Evolutionary conservation across 208 protist species (phyloP).

Genomic region (Acanthamoeba royreba): DNA sequence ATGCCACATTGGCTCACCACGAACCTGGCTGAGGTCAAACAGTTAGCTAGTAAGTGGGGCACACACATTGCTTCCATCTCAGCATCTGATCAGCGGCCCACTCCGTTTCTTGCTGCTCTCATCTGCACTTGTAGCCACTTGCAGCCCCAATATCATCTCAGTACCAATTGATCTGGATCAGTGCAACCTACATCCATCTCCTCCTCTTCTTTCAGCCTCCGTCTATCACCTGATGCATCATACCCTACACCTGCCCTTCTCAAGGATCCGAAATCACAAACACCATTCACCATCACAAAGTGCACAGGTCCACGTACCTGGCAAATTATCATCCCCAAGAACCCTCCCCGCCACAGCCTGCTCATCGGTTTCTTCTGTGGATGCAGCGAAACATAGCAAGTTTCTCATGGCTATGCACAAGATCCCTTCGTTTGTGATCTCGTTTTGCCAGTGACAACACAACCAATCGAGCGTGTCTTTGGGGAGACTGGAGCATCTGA

Average conservation of each 20-base stretch:
- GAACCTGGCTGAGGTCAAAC: background rate
- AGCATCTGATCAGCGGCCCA: background rate
- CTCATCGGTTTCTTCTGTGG: background rate
- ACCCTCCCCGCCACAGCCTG: background rate
- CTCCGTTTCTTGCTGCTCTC: background rate
- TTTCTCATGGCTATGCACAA: conserved; percentile 33
- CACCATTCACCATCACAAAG: background rate
- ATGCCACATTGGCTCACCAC: background rate
- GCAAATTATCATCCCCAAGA: conserved; percentile 5
- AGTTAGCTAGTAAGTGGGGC: conserved; percentile 9
- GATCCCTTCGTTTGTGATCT: background rate
- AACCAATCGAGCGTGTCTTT: conserved; percentile 5
- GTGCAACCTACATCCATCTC: background rate
- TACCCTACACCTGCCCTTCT: background rate
- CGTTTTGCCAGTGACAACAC: background rate
- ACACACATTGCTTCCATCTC: background rate
- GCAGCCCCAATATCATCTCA: background rate
- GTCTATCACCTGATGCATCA: background rate
- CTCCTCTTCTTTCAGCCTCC: background rate
- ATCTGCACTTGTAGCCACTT: background rate
- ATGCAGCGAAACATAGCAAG: background rate
- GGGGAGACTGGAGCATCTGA: background rate
- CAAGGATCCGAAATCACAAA: background rate
- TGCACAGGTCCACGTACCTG: background rate
- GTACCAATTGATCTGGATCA: too few species aligned